phyloP scores from a whole-genome alignment of 108 stramenopile species.

The Schizochytrium sp. region DNA sequence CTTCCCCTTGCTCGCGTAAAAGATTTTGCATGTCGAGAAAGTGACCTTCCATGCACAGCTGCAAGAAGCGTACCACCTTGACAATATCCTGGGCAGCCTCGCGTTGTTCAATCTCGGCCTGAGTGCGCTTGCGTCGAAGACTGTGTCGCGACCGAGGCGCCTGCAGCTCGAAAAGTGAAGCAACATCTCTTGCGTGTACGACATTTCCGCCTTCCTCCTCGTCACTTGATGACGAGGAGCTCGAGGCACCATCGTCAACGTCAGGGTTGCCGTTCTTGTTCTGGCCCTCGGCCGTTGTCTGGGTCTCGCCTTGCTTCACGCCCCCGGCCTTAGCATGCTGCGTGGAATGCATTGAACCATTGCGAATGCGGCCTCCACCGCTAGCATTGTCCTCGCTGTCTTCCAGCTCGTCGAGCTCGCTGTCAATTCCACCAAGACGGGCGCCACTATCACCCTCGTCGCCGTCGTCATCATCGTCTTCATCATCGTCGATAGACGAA shows the following conservation, averaged over 20 bases:
- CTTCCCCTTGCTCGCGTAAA: slow-evolving; percentile 28
- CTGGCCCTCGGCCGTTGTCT: not conserved
- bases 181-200: not conserved
- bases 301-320: not conserved
- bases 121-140: not conserved
- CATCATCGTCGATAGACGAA: not conserved
- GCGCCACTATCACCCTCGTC: not conserved
- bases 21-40: slow-evolving; percentile 34
- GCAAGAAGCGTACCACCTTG: slow-evolving; percentile 33
- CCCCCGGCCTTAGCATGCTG: no score
- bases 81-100: not conserved
- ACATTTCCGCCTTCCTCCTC: not conserved
- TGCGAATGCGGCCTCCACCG: no score
- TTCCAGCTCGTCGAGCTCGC: not conserved
- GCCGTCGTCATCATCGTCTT: not conserved
- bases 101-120: not conserved
- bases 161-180: not conserved
- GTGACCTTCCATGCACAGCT: slow-evolving; percentile 39
- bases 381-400: not conserved
- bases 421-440: not conserved
- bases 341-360: no score
- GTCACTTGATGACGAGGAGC: not conserved
- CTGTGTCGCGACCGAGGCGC: not conserved
- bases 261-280: not conserved
- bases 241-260: not conserved